Evolutionary conservation across 2,329 filamentous ascomycete genomes (phyloP).

Genomic region (Chaetothyriales sp.): DNA sequence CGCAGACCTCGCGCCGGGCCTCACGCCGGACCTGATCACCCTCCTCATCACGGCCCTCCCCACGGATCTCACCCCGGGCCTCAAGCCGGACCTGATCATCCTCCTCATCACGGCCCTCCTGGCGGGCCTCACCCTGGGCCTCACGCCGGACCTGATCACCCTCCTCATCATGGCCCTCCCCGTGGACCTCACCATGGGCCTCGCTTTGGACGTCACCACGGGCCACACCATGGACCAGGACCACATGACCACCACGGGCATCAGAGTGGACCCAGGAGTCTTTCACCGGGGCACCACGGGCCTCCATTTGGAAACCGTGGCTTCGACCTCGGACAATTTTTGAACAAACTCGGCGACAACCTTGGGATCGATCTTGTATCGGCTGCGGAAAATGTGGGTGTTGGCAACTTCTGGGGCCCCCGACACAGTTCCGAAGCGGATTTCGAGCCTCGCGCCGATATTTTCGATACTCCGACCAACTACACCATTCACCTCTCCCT

Average conservation of each 20-base stretch:
- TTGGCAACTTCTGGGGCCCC: slow-evolving; percentile 7
- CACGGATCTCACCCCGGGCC: background rate
- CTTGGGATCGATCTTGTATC: slow-evolving; percentile 21
- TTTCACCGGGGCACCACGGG: slow-evolving; percentile 3
- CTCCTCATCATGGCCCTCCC: background rate
- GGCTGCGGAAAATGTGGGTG: slow-evolving; percentile 17
- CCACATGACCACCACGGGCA: background rate
- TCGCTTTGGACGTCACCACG: background rate
- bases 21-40: no score
- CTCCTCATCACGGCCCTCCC: background rate
- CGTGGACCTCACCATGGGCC: background rate
- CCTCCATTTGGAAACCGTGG: background rate
- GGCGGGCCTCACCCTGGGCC: background rate
- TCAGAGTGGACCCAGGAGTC: background rate
- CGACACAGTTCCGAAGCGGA: slow-evolving; percentile 19
- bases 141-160: background rate
- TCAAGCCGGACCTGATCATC: background rate
- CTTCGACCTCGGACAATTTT: slow-evolving; percentile 18
- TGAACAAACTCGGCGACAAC: slow-evolving; percentile 20
- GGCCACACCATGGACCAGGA: background rate
- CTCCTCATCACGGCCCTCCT: background rate
- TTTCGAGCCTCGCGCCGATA: slow-evolving; percentile 38
- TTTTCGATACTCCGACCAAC: slow-evolving; percentile 54
- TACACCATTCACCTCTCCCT: slow-evolving; percentile 61
- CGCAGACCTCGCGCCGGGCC: background rate